Conservation (phyloP, 2,329 filamentous ascomycete species). For the Ophidiomyces ophidiicola region DNA sequence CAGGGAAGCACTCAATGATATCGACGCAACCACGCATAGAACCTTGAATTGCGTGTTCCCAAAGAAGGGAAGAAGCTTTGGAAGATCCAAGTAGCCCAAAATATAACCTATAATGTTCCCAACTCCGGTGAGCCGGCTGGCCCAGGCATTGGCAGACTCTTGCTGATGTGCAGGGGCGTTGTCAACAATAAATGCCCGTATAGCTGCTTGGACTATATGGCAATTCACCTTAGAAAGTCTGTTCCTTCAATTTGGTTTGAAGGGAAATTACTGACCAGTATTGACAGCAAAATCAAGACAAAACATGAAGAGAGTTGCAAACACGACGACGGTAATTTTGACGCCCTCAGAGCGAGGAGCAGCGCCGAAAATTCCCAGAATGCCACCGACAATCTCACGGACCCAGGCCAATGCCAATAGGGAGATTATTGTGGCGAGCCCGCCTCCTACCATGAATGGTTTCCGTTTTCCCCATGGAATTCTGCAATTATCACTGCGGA, state of each 20-base stretch:
- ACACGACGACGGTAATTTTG: slow-evolving; percentile 55
- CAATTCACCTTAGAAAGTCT: slow-evolving; percentile 13
- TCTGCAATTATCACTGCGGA: slow-evolving; percentile 67
- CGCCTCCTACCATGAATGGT: slow-evolving; percentile 66
- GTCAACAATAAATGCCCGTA: slow-evolving; percentile 87
- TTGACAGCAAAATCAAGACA: slow-evolving; percentile 91
- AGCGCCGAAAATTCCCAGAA: slow-evolving; percentile 59
- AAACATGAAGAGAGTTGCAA: slow-evolving; percentile 79
- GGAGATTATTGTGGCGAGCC: slow-evolving; percentile 52
- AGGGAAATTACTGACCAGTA: slow-evolving; percentile 47
- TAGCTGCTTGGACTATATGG: slow-evolving; percentile 64
- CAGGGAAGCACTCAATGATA: slow-evolving; percentile 59
- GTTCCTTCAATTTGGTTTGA: neutral
- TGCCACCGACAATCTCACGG: slow-evolving; percentile 55
- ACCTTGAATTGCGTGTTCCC: slow-evolving; percentile 88
- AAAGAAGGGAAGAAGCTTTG: slow-evolving; percentile 61
- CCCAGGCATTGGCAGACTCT: slow-evolving; percentile 88
- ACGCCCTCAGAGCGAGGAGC: slow-evolving; percentile 53
- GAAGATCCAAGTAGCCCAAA: slow-evolving; percentile 71
- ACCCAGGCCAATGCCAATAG: slow-evolving; percentile 63
- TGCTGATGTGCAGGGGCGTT: slow-evolving; percentile 87
- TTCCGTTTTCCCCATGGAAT: slow-evolving; percentile 64
- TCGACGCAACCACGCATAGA: slow-evolving; percentile 70
- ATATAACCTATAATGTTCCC: slow-evolving; percentile 88
- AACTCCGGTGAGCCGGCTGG: slow-evolving; percentile 69